These are phyloP conservation scores for Diplogelasinospora grovesii DNA, from an alignment of 495 filamentous ascomycete genomes.

Conservation along the genomic window DNA sequence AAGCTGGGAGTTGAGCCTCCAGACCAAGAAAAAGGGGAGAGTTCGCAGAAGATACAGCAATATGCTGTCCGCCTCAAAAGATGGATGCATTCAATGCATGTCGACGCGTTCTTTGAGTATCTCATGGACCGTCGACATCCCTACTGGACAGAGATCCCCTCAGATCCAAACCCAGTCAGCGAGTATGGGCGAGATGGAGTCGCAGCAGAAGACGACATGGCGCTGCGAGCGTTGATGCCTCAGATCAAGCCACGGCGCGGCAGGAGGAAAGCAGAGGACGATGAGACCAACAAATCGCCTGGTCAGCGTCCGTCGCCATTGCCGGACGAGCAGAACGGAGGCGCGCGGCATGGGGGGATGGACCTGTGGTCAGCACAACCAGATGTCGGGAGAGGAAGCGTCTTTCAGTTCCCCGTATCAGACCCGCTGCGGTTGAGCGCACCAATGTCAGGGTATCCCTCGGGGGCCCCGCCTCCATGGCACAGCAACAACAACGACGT, in stretches of 20 bases:
- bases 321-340: constrained; percentile 49
- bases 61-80: constrained; percentile 89
- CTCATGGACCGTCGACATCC: constrained; percentile 69
- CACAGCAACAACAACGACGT: constrained; percentile 26
- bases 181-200: constrained; percentile 78
- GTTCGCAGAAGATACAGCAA: constrained; percentile 94
- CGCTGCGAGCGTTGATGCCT: constrained; percentile 79
- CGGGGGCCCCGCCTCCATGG: constrained; percentile 9
- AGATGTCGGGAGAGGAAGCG: constrained; percentile 33
- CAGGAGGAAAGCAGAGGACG: constrained; percentile 73
- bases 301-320: constrained; percentile 62
- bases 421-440: constrained; percentile 19
- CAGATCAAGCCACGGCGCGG: constrained; percentile 88
- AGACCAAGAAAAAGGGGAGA: constrained; percentile 77
- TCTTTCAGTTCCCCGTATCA: constrained; percentile 30
- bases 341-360: constrained; percentile 23
- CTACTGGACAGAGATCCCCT: constrained; percentile 81
- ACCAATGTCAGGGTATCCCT: too few species aligned
- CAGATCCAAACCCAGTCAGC: constrained; percentile 49
- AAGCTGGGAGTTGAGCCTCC: constrained; percentile 89
- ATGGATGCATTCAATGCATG: constrained; percentile 98
- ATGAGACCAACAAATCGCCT: constrained; percentile 53
- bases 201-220: constrained; percentile 83
- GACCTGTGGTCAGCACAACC: constrained; percentile 46
- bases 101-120: constrained; percentile 95